Evolutionary conservation across 495 filamentous ascomycete species (phyloP), one percentile per base, ranked within the genome.

Genomic region (Darksidea phi): DNA sequence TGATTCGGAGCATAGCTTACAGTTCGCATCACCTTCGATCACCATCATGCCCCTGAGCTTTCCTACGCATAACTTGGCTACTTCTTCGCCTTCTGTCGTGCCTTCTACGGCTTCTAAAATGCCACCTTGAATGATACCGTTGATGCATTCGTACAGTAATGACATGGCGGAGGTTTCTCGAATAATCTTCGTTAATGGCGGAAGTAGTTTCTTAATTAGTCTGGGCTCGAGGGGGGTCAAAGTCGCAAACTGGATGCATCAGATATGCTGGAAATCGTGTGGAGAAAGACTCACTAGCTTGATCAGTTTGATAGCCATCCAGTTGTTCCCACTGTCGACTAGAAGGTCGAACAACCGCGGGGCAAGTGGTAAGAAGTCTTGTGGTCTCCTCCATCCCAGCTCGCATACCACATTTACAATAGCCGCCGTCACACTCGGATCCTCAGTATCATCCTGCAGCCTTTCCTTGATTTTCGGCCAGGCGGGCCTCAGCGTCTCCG

Each of bases 251-350:
- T 96, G 69, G 4, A 50, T 15, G 36, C 32, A 20, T n/a, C 38
- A 18, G 23, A 36, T 43, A 10, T 15, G 20, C 7, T 28, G 13
- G 21, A 24, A 8, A 8, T 1, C 11, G 23, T 2, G 12, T 13
- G 3, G 7, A 1, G 2, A 25, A 42, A n/a, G 17, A 75, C 86
- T 59, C 69, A 94, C 91, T 50, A 98, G 82, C 72, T 98, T 98
- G 70, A 98, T 98, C 54, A 97, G 83, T 68, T 98, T 98, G 70
- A 98, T 97, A 32, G 91, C 92, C 93, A 98, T 97, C 94, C 94
- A 98, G 75, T 98, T 98, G 71, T 98, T 97, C 6, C 87, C 88
- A 28, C 90, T 84, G 51, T 93, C 88, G n/a, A 96, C 91, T 10
- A 98, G 77, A 11, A 98, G 77, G 53, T 95, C 90, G 63, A 97